Evolutionary conservation across 2,329 filamentous ascomycete genomes (phyloP), one percentile per base, ranked within the genome.

Genomic region (Monascus ruber): DNA sequence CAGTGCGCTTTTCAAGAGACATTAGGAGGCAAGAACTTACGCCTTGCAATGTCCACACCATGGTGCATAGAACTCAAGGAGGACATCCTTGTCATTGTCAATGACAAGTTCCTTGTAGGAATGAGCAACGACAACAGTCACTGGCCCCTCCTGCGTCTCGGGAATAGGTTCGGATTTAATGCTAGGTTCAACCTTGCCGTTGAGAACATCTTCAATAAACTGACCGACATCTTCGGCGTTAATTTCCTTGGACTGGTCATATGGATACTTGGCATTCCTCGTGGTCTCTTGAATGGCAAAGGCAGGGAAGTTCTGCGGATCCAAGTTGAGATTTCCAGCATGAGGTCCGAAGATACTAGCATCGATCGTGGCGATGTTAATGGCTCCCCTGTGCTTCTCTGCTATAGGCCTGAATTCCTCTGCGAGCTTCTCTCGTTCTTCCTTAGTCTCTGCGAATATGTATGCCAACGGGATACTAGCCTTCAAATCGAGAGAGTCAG

Each of bases 321-420:
- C 86, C 47, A 98, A 84, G 79, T 98, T 98, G 53, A 98, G 78
- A 79, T 98, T 98, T 57, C 77, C 79, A 52, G 86, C 88, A 70
- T 98, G 91, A 52, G 89, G 87, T 62, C 91, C 91, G 60, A 93
- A 98, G 44, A 83, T 68, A 73, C 85, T 85, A 52, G 91, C 88
- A 60, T 98, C 91, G 56, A 98, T 96, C 58, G 87, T 95, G 50
- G 88, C 91, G 64, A 98, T 93, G 82, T 94, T 96, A 73, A 98
- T 78, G 64, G 79, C 80, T 68, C 91, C 89, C 71, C 88, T 89
- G 75, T 87, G 79, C 72, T 89, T 83, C 72, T 93, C 77, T 45
- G 91, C 91, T 50, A 98, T 66, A 50, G 85, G 74, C 75, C 87
- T 94, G 58, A 98, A 74, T 47, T 77, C 71, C 49, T 82, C 77